Evolutionary conservation across 495 filamentous ascomycete species (phyloP).

Genomic region (Neurospora sp.): DNA sequence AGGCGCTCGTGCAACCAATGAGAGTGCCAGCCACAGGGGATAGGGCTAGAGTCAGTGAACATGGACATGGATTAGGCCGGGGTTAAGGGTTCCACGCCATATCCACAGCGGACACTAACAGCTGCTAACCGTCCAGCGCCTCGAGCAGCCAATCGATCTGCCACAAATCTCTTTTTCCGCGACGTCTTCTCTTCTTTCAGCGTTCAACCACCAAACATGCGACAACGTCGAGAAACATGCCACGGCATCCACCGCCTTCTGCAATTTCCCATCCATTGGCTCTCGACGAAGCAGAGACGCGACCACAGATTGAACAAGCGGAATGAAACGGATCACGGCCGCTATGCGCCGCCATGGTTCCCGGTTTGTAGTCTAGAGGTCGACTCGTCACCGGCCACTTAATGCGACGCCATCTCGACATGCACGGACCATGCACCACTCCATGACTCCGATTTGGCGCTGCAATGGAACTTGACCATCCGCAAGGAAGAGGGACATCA

Average conservation of each 20-base stretch:
- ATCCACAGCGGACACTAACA: background rate
- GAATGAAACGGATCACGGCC: background rate
- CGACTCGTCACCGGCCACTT: background rate
- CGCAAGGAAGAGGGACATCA: background rate
- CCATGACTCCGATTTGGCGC: background rate
- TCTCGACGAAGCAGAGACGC: background rate
- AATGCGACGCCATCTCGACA: background rate
- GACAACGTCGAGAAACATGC: background rate
- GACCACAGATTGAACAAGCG: background rate
- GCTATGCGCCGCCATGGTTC: background rate
- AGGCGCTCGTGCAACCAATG: constrained; percentile 11
- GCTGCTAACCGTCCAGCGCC: background rate
- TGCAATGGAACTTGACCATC: background rate
- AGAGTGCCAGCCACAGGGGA: background rate
- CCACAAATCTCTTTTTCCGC: background rate
- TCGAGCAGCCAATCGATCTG: background rate
- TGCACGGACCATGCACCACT: background rate
- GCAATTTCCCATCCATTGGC: background rate
- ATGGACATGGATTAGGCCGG: background rate
- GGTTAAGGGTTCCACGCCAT: background rate
- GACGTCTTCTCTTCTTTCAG: background rate
- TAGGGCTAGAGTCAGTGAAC: background rate
- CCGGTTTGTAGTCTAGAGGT: background rate
- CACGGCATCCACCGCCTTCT: background rate
- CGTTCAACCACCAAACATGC: background rate